phyloP scores from a whole-genome alignment of 2,329 filamentous ascomycete genomes.

The Alternaria metachromatica region DNA sequence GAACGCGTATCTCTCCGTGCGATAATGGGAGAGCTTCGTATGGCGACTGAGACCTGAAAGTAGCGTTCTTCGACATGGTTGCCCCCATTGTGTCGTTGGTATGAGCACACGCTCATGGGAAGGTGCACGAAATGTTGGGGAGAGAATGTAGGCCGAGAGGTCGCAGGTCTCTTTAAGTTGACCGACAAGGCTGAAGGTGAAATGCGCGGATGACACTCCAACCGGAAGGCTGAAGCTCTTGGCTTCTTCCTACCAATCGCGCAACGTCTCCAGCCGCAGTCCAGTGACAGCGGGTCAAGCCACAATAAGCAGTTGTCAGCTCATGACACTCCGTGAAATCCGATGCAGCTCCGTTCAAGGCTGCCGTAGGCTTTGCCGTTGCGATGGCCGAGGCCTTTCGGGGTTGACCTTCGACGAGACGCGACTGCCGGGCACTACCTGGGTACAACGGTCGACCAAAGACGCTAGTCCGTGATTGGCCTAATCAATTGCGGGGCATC shows the following conservation, averaged over 20 bases:
- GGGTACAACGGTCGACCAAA: no score
- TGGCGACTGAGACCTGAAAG: no score
- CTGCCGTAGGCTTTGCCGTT: not conserved
- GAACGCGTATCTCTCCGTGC: not conserved
- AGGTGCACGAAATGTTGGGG: rapidly evolving
- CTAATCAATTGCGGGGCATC: not conserved
- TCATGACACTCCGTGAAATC: not conserved
- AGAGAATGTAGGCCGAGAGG: no score
- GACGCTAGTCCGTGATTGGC: not conserved
- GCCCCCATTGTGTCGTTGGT: no score
- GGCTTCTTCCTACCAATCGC: not conserved
- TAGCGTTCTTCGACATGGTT: no score
- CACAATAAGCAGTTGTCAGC: not conserved
- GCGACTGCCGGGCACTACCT: no score
- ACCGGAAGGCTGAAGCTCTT: not conserved
- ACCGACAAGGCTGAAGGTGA: not conserved
- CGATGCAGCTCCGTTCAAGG: not conserved
- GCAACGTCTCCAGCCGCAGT: not conserved
- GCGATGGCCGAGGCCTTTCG: no score
- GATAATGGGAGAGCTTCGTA: not conserved
- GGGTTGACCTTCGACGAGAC: no score
- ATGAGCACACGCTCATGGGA: not conserved
- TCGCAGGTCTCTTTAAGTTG: no score
- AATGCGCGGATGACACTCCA: not conserved
- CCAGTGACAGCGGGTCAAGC: not conserved